These are phyloP conservation scores for Lizanozyma gosingica DNA, from an alignment of 1,139 yeast species.

Conservation along the genomic window DNA sequence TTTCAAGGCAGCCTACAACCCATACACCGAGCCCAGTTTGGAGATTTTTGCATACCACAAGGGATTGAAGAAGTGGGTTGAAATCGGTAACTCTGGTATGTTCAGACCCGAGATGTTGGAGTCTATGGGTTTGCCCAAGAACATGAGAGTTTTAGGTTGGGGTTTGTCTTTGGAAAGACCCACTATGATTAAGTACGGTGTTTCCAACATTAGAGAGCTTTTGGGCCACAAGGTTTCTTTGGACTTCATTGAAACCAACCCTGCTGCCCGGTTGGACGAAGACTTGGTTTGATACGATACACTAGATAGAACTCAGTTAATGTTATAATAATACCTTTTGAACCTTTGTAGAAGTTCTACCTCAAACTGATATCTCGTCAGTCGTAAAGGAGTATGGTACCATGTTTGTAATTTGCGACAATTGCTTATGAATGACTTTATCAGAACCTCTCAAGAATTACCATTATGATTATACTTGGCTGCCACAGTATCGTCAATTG, in stretches of 20 bases:
- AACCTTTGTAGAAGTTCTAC: too few species aligned
- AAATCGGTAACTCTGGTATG: conserved; percentile 99
- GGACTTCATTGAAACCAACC: conserved; percentile 90
- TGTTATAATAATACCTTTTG: too few species aligned
- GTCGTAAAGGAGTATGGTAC: too few species aligned
- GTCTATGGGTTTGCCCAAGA: conserved; percentile 94
- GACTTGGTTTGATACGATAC: conserved; percentile 34
- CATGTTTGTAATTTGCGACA: too few species aligned
- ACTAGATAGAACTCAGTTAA: conserved; percentile 3
- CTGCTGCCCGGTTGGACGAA: conserved; percentile 92
- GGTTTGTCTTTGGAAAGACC: conserved; percentile 97
- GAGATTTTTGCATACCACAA: conserved; percentile 97
- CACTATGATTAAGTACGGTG: conserved; percentile 97
- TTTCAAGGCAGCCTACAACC: conserved; percentile 98
- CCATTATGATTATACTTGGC: too few species aligned
- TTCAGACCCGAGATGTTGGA: conserved; percentile 99
- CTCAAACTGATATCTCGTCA: too few species aligned
- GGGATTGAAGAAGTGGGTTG: conserved; percentile 95
- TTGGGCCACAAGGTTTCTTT: conserved; percentile 90
- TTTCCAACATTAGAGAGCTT: conserved; percentile 88
- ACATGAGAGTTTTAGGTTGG: conserved; percentile 93
- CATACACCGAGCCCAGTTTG: conserved; percentile 97
- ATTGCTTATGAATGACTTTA: too few species aligned
- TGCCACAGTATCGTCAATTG: too few species aligned
- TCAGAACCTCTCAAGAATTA: too few species aligned